Base-by-base conservation (phyloP, 2,329 filamentous ascomycete genomes). In the Emmonsiellopsis sp. region DNA sequence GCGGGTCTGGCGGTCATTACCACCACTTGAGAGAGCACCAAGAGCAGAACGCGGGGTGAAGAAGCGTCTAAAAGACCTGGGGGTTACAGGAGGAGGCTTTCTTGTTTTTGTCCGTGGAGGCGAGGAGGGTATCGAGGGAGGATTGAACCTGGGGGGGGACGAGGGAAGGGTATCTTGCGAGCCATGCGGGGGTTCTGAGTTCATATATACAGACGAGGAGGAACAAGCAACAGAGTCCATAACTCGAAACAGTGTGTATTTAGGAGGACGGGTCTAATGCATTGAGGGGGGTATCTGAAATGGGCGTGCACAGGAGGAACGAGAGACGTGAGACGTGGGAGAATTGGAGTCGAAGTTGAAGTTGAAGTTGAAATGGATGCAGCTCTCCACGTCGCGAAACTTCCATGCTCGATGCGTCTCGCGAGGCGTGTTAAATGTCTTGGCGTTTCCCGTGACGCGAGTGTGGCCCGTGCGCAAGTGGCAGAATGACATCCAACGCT, bases 41-140 rank as follows among this genome's bases (percentile, higher is more conserved):
- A 72, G 62, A 42, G 73, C 61, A 51, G 71, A 73, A 31, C 73
- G 68, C 37, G 75, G 75, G n/a, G 74, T 77, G 57, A 78, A 78
- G 58, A 78, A 78, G 37, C 71, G 68, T 51, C 67, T 70, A 55
- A 78, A 77, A n/a, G 74, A 73, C 48, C 74, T 70, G n/a, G 75
- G 75, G 10, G 75, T 77, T 35, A 78, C 70, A 31, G 74, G 71
- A 44, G 75, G 75, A 49, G 70, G 71, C 57, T 73, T 75, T 62
- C 68, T 69, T 51, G 63, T 66, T 59, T 70, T 71, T 54, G 71
- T 65, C 32, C 70, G 70, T 45, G 71, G 70, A 52, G 71, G 71
- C 57, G 71, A 73, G 43, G 71, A 72, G 41, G 70, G 70, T 54
- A 71, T 61, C 44, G 70, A 66, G 53, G 67, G 43, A 13, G 50